phyloP scores from a whole-genome alignment of 441 rosid species.

The Erodium texanum region DNA sequence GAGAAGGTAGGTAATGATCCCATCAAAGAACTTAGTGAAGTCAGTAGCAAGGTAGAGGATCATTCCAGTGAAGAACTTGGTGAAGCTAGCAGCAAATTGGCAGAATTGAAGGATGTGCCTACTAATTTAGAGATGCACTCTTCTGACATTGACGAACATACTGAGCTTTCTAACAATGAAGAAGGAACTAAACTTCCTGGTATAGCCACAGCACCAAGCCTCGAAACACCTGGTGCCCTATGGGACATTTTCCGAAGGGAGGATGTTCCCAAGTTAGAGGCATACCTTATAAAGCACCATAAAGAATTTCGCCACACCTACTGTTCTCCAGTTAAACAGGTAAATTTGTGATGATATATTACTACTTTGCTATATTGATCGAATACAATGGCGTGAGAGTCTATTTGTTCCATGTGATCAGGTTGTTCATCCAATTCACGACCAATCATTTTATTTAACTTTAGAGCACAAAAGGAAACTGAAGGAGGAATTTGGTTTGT shows the following conservation, averaged over 20 bases:
- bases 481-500: constrained; percentile 72
- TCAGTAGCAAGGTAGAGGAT: background rate
- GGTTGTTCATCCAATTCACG: constrained; percentile 86
- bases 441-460: constrained; percentile 63
- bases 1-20: too few relatives aligned
- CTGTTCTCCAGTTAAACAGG: constrained; percentile 60
- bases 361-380: background rate
- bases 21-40: constrained; percentile 12
- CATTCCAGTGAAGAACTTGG: background rate
- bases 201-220: background rate
- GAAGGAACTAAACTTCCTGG: background rate
- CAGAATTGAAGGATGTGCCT: background rate
- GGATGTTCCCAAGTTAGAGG: constrained; percentile 68
- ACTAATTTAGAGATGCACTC: background rate
- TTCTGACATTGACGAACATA: constrained; percentile 9
- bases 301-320: constrained; percentile 70
- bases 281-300: constrained; percentile 56
- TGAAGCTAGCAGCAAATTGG: background rate
- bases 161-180: too few relatives aligned
- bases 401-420: constrained; percentile 13
- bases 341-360: constrained; percentile 14
- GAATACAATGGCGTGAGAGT: background rate
- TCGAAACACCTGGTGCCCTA: constrained; percentile 37
- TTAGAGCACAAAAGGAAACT: constrained; percentile 64
- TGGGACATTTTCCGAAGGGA: constrained; percentile 96